phyloP scores from a whole-genome alignment of 2,329 filamentous ascomycete species.

The Colletotrichum paranaense region DNA sequence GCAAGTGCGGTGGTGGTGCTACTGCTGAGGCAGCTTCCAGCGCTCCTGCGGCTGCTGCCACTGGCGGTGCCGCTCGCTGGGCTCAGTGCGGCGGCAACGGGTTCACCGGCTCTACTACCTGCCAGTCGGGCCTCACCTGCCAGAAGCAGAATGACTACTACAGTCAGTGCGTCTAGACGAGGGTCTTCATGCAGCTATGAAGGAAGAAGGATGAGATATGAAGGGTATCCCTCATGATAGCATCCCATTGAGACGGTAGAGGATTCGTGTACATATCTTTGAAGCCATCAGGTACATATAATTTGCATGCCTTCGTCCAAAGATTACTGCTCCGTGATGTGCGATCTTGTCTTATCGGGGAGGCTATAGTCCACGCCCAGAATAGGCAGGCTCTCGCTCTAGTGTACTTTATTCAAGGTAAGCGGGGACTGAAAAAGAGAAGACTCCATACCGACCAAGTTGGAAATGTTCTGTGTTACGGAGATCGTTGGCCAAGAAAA shows the following conservation, averaged over 20 bases:
- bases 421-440: no score
- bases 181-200: no score
- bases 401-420: no score
- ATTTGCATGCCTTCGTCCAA: neutral
- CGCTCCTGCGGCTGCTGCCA: conserved; percentile 11
- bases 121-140: conserved; percentile 49
- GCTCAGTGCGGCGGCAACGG: conserved; percentile 52
- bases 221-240: conserved; percentile 6
- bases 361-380: no score
- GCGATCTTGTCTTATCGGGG: neutral
- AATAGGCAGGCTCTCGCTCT: no score
- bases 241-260: neutral
- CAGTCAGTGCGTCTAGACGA: conserved; percentile 51
- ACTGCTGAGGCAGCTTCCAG: conserved; percentile 7
- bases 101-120: conserved; percentile 50
- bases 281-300: conserved; percentile 1
- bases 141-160: conserved; percentile 52
- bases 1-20: conserved; percentile 16
- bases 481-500: no score
- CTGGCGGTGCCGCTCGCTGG: conserved; percentile 42
- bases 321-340: no score
- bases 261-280: conserved; percentile 29
- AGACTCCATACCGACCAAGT: no score
- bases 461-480: no score
- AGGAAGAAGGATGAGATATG: no score